Evolutionary conservation across 2,329 filamentous ascomycete species (phyloP), one percentile per base, ranked within the genome.

Genomic region (Alternaria burnsii): DNA sequence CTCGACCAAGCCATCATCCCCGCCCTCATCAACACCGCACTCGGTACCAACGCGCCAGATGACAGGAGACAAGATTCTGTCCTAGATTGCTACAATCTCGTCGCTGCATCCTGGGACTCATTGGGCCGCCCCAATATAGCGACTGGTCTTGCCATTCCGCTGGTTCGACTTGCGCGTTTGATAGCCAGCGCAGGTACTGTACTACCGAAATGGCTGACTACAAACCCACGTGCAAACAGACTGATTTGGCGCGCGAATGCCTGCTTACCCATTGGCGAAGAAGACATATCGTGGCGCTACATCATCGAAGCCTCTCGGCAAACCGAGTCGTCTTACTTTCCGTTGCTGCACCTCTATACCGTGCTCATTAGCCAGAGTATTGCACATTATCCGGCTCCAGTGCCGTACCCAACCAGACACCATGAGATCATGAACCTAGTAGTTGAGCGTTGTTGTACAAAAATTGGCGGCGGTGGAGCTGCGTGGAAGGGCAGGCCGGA

Each of bases 231-330:
- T 12, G 66, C 62, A 36, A 71, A 68, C 40, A 46, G 55, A 1
- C 55, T 76, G 5, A 63, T 76, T 9, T 77, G 73, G 73, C 69
- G 63, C 16, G 72, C 74, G 53, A 76, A 76, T 43, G 67, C 65
- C 2, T 70, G 67, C 53, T 56, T 76, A 9, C 68, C 63, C 0
- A 51, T 70, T 1, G 56, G 52, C 0, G 60, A 59, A 5, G 44
- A 50, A 9, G 59, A 67, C 9, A 61, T 75, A 8, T 61, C 55
- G n/a, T 77, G 75, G 74, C 38, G 64, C 6, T 44, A 51, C 14
- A 54, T 77, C n/a, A 61, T 63, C 10, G 64, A 71, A 52, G 73
- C 73, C 0, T 59, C 70, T 0, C 38, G 54, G 10, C 55, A 69
- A 0, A 41, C 53, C 0, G 61, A 67, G 9, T 34, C 57, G 4